Evolutionary conservation across 116 monocot genomes (phyloP).

Genomic region (Trichopus zeylanicus): DNA sequence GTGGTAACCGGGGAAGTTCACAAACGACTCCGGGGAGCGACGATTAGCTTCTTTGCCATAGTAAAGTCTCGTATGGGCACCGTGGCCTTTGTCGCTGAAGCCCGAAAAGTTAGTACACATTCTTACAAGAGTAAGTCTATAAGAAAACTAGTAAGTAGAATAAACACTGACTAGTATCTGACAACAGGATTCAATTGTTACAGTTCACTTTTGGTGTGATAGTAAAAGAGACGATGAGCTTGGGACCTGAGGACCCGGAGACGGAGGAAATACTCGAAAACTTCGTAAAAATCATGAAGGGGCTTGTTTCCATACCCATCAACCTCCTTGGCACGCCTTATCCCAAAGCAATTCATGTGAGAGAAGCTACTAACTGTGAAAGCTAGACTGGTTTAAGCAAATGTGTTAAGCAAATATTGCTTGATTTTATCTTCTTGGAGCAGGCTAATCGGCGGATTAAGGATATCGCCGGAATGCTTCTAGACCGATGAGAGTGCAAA

Average conservation of each 20-base stretch:
- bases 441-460: slow-evolving; percentile 19
- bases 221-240: slow-evolving; percentile 28
- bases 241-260: slow-evolving; percentile 16
- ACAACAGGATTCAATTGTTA: slow-evolving; percentile 2
- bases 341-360: slow-evolving; percentile 31
- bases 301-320: slow-evolving; percentile 24
- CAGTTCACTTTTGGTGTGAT: slow-evolving; percentile 46
- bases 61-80: slow-evolving; percentile 1
- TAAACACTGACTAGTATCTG: too few species aligned
- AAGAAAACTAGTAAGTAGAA: too few species aligned
- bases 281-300: slow-evolving; percentile 29
- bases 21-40: slow-evolving; percentile 15
- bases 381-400: background rate
- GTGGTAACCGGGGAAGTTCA: slow-evolving; percentile 9
- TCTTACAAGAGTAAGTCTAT: too few species aligned
- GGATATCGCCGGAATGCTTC: slow-evolving; percentile 9
- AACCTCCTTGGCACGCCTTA: slow-evolving; percentile 32
- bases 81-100: slow-evolving; percentile 13
- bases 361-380: background rate
- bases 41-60: slow-evolving; percentile 11
- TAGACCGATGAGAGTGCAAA: background rate
- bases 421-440: background rate
- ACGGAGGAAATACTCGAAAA: slow-evolving; percentile 8
- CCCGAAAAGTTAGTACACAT: slow-evolving; percentile 17
- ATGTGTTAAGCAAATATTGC: background rate